Evolutionary conservation across 768 basidiomycete species (phyloP), one percentile per base, ranked within the genome.

Genomic region (Rhodotorula diobovata): DNA sequence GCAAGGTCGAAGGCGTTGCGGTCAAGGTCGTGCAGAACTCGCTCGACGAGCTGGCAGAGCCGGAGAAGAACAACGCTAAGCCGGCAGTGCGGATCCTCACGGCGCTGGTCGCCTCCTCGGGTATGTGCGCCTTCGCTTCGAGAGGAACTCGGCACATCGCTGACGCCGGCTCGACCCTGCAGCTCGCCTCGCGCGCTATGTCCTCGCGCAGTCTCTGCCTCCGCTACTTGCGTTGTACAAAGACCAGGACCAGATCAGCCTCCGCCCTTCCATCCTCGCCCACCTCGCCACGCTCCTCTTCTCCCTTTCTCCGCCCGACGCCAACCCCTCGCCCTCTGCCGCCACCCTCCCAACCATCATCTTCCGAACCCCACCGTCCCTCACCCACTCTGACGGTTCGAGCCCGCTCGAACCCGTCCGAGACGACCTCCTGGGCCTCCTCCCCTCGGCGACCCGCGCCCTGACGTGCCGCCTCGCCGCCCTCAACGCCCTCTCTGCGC

Each of bases 61-160:
- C 95, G 1, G 96, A 98, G 80, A 98, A 97, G 82, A 89, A 86
- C 78, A 90, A 93, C 79, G 93, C 94, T 2, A 87, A 87, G 78
- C 87, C 90, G 51, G 93, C 93, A 2, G 89, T 89, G 57, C 92
- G 90, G 79, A 85, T 93, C 43, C 81, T 98, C 43, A 88, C 89
- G 23, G 58, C 66, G 4, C n/a, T 72, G 11, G 50, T 75, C 6
- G 55, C 58, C 23, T 60, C 63, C 50, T 72, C 76, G 8, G 34
- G 77, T 76, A 45, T 14, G 76, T 66, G 30, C 41, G 8, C 28
- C 54, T 45, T 6, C 25, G 6, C 12, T 10, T 28, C 46, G 25
- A 23, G 6, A 16, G 7, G 21, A n/a, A 20, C 9, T 5, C 28
- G 35, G 16, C 4, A 25, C 7, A 11, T 21, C 5, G 28, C 39